These are phyloP conservation scores for Xylaria sp. DNA, from an alignment of 2,329 filamentous ascomycete species.

Conservation along the genomic window DNA sequence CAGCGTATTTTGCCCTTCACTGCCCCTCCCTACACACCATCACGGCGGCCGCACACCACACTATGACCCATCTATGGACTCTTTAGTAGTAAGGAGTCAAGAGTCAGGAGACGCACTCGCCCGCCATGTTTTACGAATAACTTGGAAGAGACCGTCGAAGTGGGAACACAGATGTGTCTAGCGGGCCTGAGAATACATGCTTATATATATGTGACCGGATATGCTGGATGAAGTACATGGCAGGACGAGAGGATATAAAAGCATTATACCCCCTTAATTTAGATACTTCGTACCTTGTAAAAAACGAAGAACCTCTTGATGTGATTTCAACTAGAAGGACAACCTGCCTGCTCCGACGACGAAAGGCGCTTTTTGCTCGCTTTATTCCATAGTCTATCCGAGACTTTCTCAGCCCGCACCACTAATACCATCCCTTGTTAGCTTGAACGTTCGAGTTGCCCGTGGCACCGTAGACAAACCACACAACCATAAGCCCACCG, in stretches of 20 bases:
- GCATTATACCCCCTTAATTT: slow-evolving; percentile 20
- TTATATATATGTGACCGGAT: slow-evolving; percentile 33
- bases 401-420: not conserved
- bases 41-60: slow-evolving; percentile 44
- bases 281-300: slow-evolving; percentile 23
- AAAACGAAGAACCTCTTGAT: slow-evolving; percentile 37
- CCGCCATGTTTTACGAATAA: slow-evolving; percentile 37
- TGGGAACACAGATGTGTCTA: slow-evolving; percentile 40
- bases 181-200: slow-evolving; percentile 38
- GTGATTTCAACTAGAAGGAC: slow-evolving; percentile 6
- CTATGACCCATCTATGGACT: slow-evolving; percentile 40
- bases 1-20: slow-evolving; percentile 37
- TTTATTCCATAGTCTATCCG: not conserved
- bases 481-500: not conserved
- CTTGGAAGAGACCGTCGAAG: slow-evolving; percentile 36
- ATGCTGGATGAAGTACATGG: slow-evolving; percentile 20
- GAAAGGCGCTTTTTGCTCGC: not conserved
- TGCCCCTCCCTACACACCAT: slow-evolving; percentile 44
- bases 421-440: not conserved
- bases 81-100: slow-evolving; percentile 39
- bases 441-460: not conserved
- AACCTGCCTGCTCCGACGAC: not conserved
- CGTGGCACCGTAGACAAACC: not conserved
- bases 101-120: slow-evolving; percentile 50
- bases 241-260: slow-evolving; percentile 31